phyloP scores from a whole-genome alignment of 331 rosid species.

The Prunus yedoensis region DNA sequence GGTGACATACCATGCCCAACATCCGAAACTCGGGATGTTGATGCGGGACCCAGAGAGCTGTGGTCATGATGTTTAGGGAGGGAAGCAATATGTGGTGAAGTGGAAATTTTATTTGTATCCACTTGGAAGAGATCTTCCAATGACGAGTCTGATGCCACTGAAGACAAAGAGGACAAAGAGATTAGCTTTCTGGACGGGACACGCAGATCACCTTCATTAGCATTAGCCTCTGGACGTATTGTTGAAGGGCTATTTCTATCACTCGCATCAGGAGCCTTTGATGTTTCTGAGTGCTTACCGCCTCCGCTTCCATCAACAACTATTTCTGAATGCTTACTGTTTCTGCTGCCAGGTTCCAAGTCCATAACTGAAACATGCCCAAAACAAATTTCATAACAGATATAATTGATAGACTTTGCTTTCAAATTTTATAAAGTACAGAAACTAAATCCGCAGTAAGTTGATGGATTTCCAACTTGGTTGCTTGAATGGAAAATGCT shows the following conservation, averaged over 20 bases:
- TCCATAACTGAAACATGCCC: constrained; percentile 28
- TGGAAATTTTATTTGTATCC: constrained; percentile 18
- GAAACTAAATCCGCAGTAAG: constrained; percentile 16
- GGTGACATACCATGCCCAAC: constrained; percentile 26
- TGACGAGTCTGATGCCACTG: constrained; percentile 37
- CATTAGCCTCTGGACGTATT: constrained; percentile 12
- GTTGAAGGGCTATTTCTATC: constrained; percentile 12
- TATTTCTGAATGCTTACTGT: constrained; percentile 2
- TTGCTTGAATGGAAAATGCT: background rate
- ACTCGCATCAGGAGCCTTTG: constrained; percentile 17
- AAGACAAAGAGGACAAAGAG: constrained; percentile 28
- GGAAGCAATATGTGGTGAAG: constrained; percentile 8
- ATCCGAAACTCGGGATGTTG: constrained; percentile 34
- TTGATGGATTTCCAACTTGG: constrained; percentile 7
- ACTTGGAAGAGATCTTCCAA: constrained; percentile 25
- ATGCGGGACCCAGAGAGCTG: constrained; percentile 12
- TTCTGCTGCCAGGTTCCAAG: constrained; percentile 15
- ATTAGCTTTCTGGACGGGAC: constrained; percentile 13
- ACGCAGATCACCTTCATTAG: constrained; percentile 13
- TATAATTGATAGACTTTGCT: background rate
- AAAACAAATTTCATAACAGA: background rate
- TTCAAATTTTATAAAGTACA: constrained; percentile 6
- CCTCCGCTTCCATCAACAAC: constrained; percentile 16
- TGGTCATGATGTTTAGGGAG: constrained; percentile 10
- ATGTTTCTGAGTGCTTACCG: constrained; percentile 24